Evolutionary conservation across 1,284 basidiomycete species (phyloP), one percentile per base, ranked within the genome.

Genomic region (Paramarasmius palmivorus): DNA sequence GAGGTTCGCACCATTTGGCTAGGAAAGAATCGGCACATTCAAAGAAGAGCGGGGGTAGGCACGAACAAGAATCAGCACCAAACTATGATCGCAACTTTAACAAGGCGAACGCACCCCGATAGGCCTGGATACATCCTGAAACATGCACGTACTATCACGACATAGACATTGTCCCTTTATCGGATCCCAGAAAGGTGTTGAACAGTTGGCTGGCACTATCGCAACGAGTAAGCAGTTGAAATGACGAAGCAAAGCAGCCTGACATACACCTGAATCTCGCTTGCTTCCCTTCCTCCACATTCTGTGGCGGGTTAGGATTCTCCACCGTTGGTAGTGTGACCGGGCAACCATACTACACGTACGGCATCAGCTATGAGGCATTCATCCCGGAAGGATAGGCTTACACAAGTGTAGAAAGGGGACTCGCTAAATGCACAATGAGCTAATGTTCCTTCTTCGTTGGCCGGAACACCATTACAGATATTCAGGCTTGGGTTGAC

Each of bases 161-260:
- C 88, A 91, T 50, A 86, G 71, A 61, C 89, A 92, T 47, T 75
- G 69, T 61, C 81, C 83, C 22, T 61, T 74, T 54, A 90, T 78
- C 4, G 89, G 88, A 68, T 90, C 88, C 86, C 85, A 90, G 76
- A 88, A 90, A 2, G 88, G 76, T 6, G 89, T 91, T 8, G 84
- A 85, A 68, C 90, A 92, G 73, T 90, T 89, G 8, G 76, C 58
- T 5, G 90, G 82, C 14, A 90, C 84, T 87, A 53, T 8, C 42
- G 22, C 45, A 9, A 36, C 32, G 53, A 36, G 40, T 14, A 19
- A 36, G 29, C 35, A 37, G 17, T n/a, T 41, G 42, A 39, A 40
- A 32, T 2, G 26, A 17, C 4, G 39, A 10, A n/a, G 39, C 25
- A 17, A 6, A 52, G 38, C 34, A 36, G 49, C 32, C n/a, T 20